These are phyloP conservation scores for Clarireedia paspali DNA, from an alignment of 2,329 filamentous ascomycete species.

Conservation along the genomic window DNA sequence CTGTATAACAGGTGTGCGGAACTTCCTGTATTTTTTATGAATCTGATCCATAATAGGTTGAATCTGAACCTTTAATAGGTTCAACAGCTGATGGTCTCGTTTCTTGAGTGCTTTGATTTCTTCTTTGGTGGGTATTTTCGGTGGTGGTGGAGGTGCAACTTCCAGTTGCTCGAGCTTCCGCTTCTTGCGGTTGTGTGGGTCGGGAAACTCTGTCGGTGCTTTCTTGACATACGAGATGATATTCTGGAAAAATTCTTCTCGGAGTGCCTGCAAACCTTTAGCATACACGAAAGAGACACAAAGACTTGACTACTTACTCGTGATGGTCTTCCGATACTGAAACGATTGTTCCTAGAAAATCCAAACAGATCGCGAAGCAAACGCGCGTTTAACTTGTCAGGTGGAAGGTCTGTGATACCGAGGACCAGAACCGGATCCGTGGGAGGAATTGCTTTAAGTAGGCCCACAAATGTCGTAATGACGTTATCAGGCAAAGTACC, in stretches of 20 bases:
- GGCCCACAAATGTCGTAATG: constrained; percentile 73
- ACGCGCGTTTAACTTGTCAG: constrained; percentile 50
- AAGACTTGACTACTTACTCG: constrained; percentile 37
- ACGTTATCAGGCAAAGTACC: constrained; percentile 49
- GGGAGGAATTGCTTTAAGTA: constrained; percentile 75
- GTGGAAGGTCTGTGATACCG: constrained; percentile 68
- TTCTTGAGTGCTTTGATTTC: constrained; percentile 75
- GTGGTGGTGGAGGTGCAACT: constrained; percentile 60
- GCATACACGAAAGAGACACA: constrained; percentile 1
- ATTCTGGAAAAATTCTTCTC: constrained; percentile 71
- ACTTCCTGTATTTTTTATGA: constrained; percentile 81
- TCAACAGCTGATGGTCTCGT: constrained; percentile 75
- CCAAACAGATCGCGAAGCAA: constrained; percentile 77
- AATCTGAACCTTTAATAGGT: constrained; percentile 78
- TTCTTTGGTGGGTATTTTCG: constrained; percentile 61
- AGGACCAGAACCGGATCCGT: constrained; percentile 85
- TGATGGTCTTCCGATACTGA: constrained; percentile 59
- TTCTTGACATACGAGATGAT: constrained; percentile 72
- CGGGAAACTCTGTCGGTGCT: constrained; percentile 77
- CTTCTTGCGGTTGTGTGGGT: constrained; percentile 79
- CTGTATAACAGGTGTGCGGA: constrained; percentile 72
- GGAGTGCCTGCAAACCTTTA: constrained; percentile 42
- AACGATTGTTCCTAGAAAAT: constrained; percentile 72
- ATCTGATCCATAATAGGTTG: constrained; percentile 98
- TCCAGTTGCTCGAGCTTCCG: constrained; percentile 71